phyloP scores from a whole-genome alignment of 768 basidiomycete species.

The Tubosaeta sp. region DNA sequence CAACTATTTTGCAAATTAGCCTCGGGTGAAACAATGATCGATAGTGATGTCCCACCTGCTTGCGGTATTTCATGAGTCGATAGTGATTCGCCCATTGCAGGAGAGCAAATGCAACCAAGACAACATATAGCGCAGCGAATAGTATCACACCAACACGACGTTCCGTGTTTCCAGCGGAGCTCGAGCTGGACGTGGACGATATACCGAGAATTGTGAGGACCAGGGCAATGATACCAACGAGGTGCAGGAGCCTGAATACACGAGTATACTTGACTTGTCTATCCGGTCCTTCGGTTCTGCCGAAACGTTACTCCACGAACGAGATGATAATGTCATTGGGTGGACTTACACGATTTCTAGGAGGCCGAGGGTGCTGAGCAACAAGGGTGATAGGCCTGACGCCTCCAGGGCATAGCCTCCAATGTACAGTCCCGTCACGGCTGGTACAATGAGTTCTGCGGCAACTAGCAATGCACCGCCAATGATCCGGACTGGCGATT shows the following conservation, averaged over 20 bases:
- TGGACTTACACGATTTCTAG: slow-evolving; percentile 32
- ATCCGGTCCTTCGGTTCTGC: slow-evolving; percentile 30
- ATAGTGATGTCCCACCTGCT: slow-evolving; percentile 29
- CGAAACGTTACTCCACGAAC: slow-evolving; percentile 1
- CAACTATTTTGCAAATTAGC: slow-evolving; percentile 39
- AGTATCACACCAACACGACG: slow-evolving; percentile 33
- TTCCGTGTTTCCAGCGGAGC: slow-evolving; percentile 23
- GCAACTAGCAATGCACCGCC: slow-evolving; percentile 56
- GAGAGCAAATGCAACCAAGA: slow-evolving; percentile 43
- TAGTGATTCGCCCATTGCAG: slow-evolving; percentile 51
- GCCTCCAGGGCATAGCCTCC: slow-evolving; percentile 46
- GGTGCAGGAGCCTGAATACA: slow-evolving; percentile 25
- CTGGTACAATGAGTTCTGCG: slow-evolving; percentile 39
- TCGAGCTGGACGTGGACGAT: slow-evolving; percentile 9
- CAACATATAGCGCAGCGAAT: slow-evolving; percentile 36
- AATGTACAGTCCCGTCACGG: slow-evolving; percentile 43
- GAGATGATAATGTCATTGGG: background rate
- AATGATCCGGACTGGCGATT: slow-evolving; percentile 48
- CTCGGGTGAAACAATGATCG: slow-evolving; percentile 1
- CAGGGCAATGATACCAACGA: slow-evolving; percentile 27
- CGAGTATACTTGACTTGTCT: slow-evolving; percentile 7
- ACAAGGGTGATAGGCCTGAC: slow-evolving; percentile 37
- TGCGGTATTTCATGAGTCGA: slow-evolving; percentile 25
- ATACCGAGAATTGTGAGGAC: slow-evolving; percentile 33
- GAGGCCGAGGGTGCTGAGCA: slow-evolving; percentile 35